Evolutionary conservation across 1,284 basidiomycete genomes (phyloP).

Genomic region (Austropuccinia psidii): DNA sequence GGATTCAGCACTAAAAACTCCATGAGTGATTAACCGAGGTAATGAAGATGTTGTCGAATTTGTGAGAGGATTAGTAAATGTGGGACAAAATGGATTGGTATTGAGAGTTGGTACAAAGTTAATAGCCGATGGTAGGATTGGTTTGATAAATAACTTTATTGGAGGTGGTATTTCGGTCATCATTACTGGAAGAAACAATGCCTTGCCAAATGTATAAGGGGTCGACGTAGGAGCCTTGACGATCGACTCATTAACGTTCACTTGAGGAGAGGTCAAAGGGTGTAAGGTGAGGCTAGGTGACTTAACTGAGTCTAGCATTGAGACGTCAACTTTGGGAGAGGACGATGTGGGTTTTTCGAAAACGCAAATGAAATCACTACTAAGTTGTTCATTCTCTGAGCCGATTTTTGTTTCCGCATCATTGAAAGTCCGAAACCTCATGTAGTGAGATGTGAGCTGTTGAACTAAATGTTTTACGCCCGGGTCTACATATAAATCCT

Average conservation of each 20-base stretch:
- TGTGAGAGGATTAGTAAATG: constrained; percentile 50
- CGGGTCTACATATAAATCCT: constrained; percentile 27
- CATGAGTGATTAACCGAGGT: constrained; percentile 49
- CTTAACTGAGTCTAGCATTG: too few species aligned
- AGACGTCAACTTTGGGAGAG: not conserved
- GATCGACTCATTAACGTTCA: not conserved
- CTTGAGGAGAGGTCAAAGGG: not conserved
- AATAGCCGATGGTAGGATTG: constrained; percentile 26
- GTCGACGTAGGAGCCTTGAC: not conserved
- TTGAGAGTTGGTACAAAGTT: constrained; percentile 40
- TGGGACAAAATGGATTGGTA: constrained; percentile 57
- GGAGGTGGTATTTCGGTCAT: constrained; percentile 38
- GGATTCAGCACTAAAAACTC: constrained; percentile 47
- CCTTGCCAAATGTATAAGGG: constrained; percentile 1
- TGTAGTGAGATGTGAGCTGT: constrained; percentile 10
- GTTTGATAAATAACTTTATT: constrained; percentile 22
- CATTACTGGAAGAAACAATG: constrained; percentile 10
- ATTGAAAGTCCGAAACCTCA: not conserved
- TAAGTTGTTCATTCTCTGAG: not conserved
- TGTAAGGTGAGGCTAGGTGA: not conserved
- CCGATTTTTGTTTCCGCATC: not conserved
- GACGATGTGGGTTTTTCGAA: not conserved
- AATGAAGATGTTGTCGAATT: constrained; percentile 42
- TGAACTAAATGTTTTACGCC: constrained; percentile 17
- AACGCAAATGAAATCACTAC: too few species aligned